These are phyloP conservation scores for Neltuma alba DNA, from an alignment of 306 rosid species.

Conservation along the genomic window DNA sequence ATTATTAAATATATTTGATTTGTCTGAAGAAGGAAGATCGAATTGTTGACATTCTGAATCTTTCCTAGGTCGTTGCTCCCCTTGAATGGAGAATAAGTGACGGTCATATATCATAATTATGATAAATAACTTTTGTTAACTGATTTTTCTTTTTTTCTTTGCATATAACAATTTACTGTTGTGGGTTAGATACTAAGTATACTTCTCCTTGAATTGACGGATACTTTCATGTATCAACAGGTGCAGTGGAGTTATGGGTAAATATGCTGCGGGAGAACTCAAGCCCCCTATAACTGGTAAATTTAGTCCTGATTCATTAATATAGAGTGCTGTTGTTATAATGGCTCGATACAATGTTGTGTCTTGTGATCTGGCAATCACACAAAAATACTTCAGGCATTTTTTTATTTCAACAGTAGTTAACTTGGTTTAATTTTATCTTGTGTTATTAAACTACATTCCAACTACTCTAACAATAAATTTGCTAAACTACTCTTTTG, in stretches of 20 bases:
- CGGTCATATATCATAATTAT: neutral
- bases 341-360: neutral
- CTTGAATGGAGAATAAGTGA: neutral
- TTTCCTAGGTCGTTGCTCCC: neutral
- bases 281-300: slow-evolving; percentile 71
- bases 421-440: neutral
- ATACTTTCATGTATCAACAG: slow-evolving; percentile 36
- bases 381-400: neutral
- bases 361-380: neutral
- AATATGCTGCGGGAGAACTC: slow-evolving; percentile 77
- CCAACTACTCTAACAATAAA: neutral
- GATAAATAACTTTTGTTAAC: neutral
- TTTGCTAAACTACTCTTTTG: neutral
- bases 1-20: neutral
- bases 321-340: neutral
- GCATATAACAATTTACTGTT: neutral
- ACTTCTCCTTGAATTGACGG: neutral
- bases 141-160: neutral
- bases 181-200: neutral
- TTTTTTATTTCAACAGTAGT: neutral
- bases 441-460: neutral
- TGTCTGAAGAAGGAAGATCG: neutral
- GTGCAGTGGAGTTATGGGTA: slow-evolving; percentile 83
- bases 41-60: neutral
- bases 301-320: slow-evolving; percentile 26